These are phyloP conservation scores for Botryosphaeria dothidea DNA, from an alignment of 2,329 filamentous ascomycete species.

Conservation along the genomic window DNA sequence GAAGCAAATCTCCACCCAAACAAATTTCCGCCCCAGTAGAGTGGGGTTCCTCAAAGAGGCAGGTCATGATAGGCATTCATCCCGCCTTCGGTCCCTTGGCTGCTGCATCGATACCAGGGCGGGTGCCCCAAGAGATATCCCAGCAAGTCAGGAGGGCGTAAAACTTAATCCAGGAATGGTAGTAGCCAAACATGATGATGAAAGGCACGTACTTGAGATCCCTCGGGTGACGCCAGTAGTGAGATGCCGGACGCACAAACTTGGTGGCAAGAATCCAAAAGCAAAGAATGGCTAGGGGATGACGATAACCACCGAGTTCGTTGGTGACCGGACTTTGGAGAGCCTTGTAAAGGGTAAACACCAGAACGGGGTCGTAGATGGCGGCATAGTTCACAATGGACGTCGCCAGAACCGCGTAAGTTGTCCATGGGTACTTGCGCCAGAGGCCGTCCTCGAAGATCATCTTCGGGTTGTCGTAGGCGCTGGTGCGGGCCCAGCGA, in stretches of 20 bases:
- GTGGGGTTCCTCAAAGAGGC: neutral
- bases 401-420: constrained; percentile 58
- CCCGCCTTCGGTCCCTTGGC: neutral
- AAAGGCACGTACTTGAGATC: constrained; percentile 55
- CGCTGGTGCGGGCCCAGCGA: constrained; percentile 27
- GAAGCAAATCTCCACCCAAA: too few species aligned
- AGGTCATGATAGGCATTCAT: neutral
- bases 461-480: constrained; percentile 22
- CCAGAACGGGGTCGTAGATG: constrained; percentile 51
- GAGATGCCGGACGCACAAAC: constrained; percentile 56
- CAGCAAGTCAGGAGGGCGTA: constrained; percentile 53
- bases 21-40: neutral
- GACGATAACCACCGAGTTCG: constrained; percentile 12
- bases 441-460: constrained; percentile 42
- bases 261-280: constrained; percentile 59
- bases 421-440: constrained; percentile 51
- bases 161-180: constrained; percentile 60
- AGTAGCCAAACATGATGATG: constrained; percentile 58
- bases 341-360: constrained; percentile 35
- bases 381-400: constrained; percentile 59
- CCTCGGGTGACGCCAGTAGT: constrained; percentile 53
- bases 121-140: constrained; percentile 25
- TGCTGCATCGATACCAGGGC: constrained; percentile 1
- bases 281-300: constrained; percentile 28
- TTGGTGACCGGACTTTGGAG: constrained; percentile 18